Evolutionary conservation across 2,329 filamentous ascomycete species (phyloP).

Genomic region (Ampelomyces quisqualis): DNA sequence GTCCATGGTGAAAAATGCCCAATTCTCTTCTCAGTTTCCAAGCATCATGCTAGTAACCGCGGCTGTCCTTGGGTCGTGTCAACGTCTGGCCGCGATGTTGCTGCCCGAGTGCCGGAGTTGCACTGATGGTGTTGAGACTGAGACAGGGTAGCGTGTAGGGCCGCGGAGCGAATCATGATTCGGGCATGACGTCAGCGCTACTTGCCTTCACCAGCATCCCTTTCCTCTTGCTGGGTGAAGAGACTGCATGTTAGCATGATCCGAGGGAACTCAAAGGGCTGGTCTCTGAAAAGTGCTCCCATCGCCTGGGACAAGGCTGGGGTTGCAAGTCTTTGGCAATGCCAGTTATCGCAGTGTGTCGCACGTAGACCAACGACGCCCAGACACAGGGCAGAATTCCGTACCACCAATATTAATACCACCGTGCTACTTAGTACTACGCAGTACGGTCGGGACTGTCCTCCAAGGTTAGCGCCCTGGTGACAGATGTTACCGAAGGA

Average conservation of each 20-base stretch:
- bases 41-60: neutral
- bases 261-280: too few species aligned
- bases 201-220: neutral
- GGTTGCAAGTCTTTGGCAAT: too few species aligned
- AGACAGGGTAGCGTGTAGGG: slow-evolving; percentile 3
- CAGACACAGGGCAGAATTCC: too few species aligned
- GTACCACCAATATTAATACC: too few species aligned
- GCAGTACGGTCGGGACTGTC: too few species aligned
- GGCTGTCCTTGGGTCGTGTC: neutral
- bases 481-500: neutral
- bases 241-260: neutral
- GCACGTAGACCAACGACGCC: too few species aligned
- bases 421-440: too few species aligned
- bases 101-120: neutral
- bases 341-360: too few species aligned
- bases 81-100: neutral
- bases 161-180: neutral
- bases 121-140: slow-evolving; percentile 15
- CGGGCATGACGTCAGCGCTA: neutral
- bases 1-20: too few species aligned
- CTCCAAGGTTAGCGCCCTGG: neutral
- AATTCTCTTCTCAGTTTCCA: too few species aligned
- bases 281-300: too few species aligned
- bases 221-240: neutral
- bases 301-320: too few species aligned